Evolutionary conservation across 2,329 filamentous ascomycete species (phyloP).

Genomic region (Pseudocercospora macadamiae): DNA sequence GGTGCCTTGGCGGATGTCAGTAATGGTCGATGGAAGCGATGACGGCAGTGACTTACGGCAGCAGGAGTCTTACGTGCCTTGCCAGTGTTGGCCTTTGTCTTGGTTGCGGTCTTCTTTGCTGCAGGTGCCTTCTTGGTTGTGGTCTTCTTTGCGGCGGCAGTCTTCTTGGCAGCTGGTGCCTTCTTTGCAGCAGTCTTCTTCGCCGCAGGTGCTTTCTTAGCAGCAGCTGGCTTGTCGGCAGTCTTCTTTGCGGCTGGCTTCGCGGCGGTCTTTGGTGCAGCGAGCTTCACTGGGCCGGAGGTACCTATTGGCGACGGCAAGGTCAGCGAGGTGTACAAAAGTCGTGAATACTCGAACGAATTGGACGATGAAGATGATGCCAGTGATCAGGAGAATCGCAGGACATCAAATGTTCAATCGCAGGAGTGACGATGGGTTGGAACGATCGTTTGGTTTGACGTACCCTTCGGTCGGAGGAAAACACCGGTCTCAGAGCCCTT

Average conservation of each 20-base stretch:
- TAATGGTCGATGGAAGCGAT: background rate
- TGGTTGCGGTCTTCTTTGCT: conserved; percentile 40
- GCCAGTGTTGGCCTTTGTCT: conserved; percentile 50
- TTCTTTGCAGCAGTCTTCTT: conserved; percentile 55
- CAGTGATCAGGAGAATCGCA: conserved; percentile 11
- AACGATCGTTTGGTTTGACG: conserved; percentile 41
- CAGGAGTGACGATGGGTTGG: conserved; percentile 16
- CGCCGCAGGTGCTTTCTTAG: conserved; percentile 44
- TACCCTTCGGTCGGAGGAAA: conserved; percentile 91
- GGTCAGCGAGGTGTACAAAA: conserved; percentile 29
- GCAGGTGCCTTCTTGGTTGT: conserved; percentile 50
- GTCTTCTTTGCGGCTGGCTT: conserved; percentile 48
- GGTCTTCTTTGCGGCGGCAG: conserved; percentile 57
- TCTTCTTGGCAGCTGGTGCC: conserved; percentile 52
- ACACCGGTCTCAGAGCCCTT: conserved; percentile 82
- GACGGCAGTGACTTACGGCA: conserved; percentile 30
- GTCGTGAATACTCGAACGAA: conserved; percentile 4
- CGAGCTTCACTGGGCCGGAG: conserved; percentile 87
- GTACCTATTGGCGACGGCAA: conserved; percentile 58
- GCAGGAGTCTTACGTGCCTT: conserved; percentile 49
- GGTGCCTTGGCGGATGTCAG: conserved; percentile 54
- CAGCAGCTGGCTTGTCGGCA: conserved; percentile 38
- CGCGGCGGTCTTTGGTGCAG: conserved; percentile 41
- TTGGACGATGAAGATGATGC: conserved; percentile 10
- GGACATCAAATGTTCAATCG: conserved; percentile 15